Evolutionary conservation across 2,329 filamentous ascomycete genomes (phyloP).

Genomic region (Penicillium sp.): DNA sequence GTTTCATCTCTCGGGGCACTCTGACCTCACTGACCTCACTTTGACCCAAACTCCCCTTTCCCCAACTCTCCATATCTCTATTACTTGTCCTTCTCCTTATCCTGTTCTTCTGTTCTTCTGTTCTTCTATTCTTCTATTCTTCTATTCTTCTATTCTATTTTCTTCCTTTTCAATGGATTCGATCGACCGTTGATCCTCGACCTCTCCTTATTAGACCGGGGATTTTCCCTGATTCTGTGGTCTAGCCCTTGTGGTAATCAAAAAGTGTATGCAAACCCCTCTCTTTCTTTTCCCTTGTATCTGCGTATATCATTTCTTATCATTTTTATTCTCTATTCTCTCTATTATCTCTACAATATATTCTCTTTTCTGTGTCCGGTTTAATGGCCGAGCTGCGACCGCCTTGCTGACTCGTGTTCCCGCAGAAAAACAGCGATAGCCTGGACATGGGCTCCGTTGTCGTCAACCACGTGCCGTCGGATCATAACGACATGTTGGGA

Average conservation of each 20-base stretch:
- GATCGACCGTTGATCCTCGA: conserved; percentile 6
- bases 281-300: not conserved
- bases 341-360: not conserved
- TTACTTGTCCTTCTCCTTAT: not conserved
- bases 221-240: not conserved
- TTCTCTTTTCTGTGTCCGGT: not conserved
- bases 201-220: not conserved
- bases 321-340: not conserved
- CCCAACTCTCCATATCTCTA: not conserved
- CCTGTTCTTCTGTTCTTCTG: not conserved
- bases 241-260: not conserved
- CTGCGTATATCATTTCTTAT: not conserved
- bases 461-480: conserved; percentile 69
- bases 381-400: conserved; percentile 4
- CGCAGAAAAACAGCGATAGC: conserved; percentile 33
- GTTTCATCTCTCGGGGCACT: conserved; percentile 7
- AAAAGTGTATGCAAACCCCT: conserved; percentile 6
- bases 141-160: not conserved
- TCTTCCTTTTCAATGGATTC: conserved; percentile 1
- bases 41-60: not conserved
- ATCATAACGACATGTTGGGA: conserved; percentile 65
- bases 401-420: conserved; percentile 11
- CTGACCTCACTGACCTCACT: conserved; percentile 8
- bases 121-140: not conserved
- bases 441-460: conserved; percentile 59